Percentiles rank a stretch among this genome's conserved stretches.
These are phyloP conservation scores for Apocynum venetum DNA, from an alignment of 257 asterid genomes.

Conservation along the genomic window DNA sequence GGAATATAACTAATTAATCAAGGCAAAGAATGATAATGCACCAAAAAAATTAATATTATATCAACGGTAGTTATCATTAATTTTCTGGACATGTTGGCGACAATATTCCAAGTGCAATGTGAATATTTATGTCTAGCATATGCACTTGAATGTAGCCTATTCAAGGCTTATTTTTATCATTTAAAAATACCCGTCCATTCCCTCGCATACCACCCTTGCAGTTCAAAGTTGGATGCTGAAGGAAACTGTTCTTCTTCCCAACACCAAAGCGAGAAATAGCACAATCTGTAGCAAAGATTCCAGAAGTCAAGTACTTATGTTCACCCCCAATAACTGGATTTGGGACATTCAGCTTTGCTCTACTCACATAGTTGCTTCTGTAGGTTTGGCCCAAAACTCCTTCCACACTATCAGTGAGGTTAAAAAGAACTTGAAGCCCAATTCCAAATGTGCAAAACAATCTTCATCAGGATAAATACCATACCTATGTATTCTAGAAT, in stretches of 20 bases:
- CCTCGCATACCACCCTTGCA: conserved; percentile 43
- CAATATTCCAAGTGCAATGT: background rate
- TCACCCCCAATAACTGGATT: conserved; percentile 74
- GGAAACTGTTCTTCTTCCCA: background rate
- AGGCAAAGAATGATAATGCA: no score
- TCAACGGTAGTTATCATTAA: no score
- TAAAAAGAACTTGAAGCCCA: conserved; percentile 46
- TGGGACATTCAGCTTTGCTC: conserved; percentile 36
- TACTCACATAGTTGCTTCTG: conserved; percentile 46
- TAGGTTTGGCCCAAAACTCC: conserved; percentile 76
- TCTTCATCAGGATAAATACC: conserved; percentile 37
- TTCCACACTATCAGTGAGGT: conserved; percentile 27
- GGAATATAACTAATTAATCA: no score
- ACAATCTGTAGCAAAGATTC: conserved; percentile 44
- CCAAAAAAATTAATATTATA: no score
- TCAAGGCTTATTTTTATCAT: background rate
- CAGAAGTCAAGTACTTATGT: conserved; percentile 31
- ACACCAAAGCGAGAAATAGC: conserved; percentile 33
- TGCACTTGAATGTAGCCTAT: background rate
- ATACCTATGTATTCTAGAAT: conserved; percentile 45
- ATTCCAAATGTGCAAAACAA: conserved; percentile 65
- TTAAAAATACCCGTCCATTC: conserved; percentile 50
- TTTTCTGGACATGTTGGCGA: no score
- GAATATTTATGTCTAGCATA: background rate
- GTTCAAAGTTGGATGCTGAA: conserved; percentile 25